phyloP scores from a whole-genome alignment of 805 yeast genomes.

The Candida nanaspora region DNA sequence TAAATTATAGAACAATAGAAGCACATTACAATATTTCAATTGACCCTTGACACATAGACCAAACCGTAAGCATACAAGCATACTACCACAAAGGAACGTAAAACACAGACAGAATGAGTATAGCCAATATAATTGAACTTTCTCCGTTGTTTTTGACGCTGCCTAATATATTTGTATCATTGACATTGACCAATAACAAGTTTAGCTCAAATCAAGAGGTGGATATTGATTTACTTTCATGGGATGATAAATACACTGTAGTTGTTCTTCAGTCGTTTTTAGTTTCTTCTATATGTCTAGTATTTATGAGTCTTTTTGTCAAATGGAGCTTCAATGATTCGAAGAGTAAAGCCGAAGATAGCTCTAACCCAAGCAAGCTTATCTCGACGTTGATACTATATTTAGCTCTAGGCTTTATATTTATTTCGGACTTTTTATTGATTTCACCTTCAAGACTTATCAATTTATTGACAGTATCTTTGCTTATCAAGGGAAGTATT shows the following conservation, averaged over 20 bases:
- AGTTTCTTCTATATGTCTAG: slow-evolving; percentile 12
- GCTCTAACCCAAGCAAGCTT: too few relatives aligned
- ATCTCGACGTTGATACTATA: background rate
- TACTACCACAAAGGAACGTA: too few relatives aligned
- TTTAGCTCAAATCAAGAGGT: slow-evolving; percentile 3
- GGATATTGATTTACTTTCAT: background rate
- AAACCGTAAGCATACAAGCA: too few relatives aligned
- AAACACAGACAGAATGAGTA: slow-evolving; percentile 1
- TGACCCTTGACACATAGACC: too few relatives aligned
- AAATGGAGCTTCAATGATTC: too few relatives aligned
- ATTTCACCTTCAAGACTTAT: slow-evolving; percentile 21
- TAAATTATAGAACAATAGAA: too few relatives aligned
- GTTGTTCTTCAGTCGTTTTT: slow-evolving; percentile 14
- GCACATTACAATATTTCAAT: too few relatives aligned
- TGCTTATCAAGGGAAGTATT: slow-evolving; percentile 8
- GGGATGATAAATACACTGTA: slow-evolving; percentile 4
- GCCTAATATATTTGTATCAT: slow-evolving; percentile 26
- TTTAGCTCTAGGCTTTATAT: slow-evolving; percentile 10
- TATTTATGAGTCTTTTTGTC: background rate
- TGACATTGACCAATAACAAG: slow-evolving; percentile 14
- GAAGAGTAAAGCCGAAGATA: too few relatives aligned
- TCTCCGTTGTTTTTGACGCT: slow-evolving; percentile 27
- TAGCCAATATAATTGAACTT: slow-evolving; percentile 15
- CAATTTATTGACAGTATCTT: slow-evolving; percentile 15
- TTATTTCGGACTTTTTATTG: slow-evolving; percentile 8